Conservation (phyloP, 2,329 filamentous ascomycete species). For the Trichoderma gracile region DNA sequence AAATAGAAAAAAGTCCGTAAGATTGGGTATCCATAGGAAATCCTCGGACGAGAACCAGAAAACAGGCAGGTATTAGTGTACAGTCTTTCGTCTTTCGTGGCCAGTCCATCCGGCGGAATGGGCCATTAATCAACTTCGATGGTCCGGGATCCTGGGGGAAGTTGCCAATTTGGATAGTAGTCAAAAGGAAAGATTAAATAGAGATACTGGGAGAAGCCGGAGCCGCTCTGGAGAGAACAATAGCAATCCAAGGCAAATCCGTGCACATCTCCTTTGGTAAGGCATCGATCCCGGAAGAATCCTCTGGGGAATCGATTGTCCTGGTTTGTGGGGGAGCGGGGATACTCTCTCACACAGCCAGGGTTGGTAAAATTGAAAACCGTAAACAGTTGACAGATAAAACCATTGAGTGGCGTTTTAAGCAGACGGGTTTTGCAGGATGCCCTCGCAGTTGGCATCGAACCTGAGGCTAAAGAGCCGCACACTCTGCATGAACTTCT, state of each 20-base stretch:
- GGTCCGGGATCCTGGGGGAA: slow-evolving; percentile 24
- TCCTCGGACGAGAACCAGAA: slow-evolving; percentile 24
- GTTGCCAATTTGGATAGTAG: slow-evolving; percentile 25
- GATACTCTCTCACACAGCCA: background rate
- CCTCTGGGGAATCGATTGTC: slow-evolving; percentile 9
- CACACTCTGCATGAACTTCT: slow-evolving; percentile 88
- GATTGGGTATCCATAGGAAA: slow-evolving; percentile 27
- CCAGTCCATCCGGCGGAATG: slow-evolving; percentile 24
- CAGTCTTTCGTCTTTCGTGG: slow-evolving; percentile 24
- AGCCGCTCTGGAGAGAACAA: background rate
- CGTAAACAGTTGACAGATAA: background rate
- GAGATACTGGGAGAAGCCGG: slow-evolving; percentile 17
- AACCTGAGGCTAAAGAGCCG: slow-evolving; percentile 91
- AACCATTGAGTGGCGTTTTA: slow-evolving; percentile 39
- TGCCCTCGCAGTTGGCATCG: slow-evolving; percentile 92
- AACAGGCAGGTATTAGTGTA: slow-evolving; percentile 25
- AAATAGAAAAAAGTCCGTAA: slow-evolving; percentile 12
- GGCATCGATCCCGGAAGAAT: slow-evolving; percentile 23
- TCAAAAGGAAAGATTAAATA: slow-evolving; percentile 27
- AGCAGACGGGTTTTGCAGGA: slow-evolving; percentile 64
- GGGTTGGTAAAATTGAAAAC: background rate
- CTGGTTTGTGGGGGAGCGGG: slow-evolving; percentile 10
- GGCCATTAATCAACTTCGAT: slow-evolving; percentile 18
- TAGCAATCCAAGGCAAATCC: slow-evolving; percentile 20
- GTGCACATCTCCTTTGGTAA: slow-evolving; percentile 22